Conservation (phyloP, 139 green algal genomes). For the Parachlorella kessleri region DNA sequence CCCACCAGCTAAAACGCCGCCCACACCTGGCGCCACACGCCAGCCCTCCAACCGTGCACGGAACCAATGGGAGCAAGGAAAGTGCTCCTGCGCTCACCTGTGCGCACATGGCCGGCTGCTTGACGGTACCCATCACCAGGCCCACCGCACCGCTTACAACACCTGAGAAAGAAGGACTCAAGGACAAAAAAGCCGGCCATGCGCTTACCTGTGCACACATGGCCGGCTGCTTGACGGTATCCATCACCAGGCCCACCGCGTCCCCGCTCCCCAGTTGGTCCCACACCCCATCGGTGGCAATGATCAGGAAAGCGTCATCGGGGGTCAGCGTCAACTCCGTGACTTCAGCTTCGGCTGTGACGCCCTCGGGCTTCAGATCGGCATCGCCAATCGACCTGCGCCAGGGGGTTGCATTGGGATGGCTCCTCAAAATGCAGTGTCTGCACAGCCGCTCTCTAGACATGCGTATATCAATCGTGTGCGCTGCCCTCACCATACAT, state of each 20-base stretch:
- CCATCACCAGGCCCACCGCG: conserved; percentile 67
- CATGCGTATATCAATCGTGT: no score
- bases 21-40: no score
- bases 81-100: no score
- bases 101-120: conserved; percentile 72
- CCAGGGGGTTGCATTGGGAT: no score
- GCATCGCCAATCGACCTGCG: conserved; percentile 82
- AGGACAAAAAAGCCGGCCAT: no score
- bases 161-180: no score
- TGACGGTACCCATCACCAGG: conserved; percentile 83
- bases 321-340: conserved; percentile 39
- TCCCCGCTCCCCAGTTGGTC: conserved; percentile 81
- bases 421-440: no score
- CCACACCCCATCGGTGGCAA: conserved; percentile 91
- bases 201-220: conserved; percentile 58
- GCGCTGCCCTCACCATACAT: no score
- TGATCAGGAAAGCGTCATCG: conserved; percentile 82
- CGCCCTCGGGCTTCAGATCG: conserved; percentile 75
- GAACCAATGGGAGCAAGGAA: no score
- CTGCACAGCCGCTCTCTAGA: no score
- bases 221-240: conserved; percentile 83
- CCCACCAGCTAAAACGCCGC: no score
- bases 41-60: no score
- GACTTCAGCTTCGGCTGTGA: conserved; percentile 83
- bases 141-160: conserved; percentile 76